These are phyloP conservation scores for Diaporthe sp. DNA, from an alignment of 2,329 filamentous ascomycete genomes.

Conservation along the genomic window DNA sequence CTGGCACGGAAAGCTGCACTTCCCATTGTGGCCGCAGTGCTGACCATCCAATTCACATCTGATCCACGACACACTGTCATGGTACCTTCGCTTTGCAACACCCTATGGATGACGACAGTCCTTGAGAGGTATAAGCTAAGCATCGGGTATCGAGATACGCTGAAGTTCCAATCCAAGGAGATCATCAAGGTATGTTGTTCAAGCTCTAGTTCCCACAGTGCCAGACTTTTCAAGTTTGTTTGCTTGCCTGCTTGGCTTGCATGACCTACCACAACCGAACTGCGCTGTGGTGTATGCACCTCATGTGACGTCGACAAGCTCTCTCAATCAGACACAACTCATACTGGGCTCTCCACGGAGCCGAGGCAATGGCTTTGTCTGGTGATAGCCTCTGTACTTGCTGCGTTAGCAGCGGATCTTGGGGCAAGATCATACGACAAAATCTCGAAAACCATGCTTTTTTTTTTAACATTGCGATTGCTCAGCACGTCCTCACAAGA, in stretches of 20 bases:
- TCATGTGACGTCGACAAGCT: constrained; percentile 1
- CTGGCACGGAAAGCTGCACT: constrained; percentile 24
- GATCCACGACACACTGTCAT: not conserved
- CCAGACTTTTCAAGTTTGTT: constrained; percentile 12
- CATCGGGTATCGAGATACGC: not conserved
- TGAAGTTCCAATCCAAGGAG: too few species aligned
- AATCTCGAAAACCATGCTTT: not conserved
- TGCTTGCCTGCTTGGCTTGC: constrained; percentile 35
- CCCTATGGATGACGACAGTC: not conserved
- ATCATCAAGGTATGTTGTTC: not conserved
- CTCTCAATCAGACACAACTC: not conserved
- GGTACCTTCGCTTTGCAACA: not conserved
- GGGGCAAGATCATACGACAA: not conserved
- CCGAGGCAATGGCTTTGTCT: not conserved
- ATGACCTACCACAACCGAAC: constrained; percentile 4
- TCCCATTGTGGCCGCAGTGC: not conserved
- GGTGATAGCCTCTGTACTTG: not conserved
- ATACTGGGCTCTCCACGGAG: not conserved
- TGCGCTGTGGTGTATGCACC: not conserved
- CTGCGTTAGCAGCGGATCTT: not conserved
- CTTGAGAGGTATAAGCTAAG: not conserved
- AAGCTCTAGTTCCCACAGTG: not conserved
- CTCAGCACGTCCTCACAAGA: not conserved
- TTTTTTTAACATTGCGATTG: not conserved
- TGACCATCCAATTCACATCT: not conserved